Percentiles rank a stretch among this genome's conserved stretches.
Evolutionary conservation across 2,329 filamentous ascomycete species (phyloP).

Genomic region (Trichoderma breve): DNA sequence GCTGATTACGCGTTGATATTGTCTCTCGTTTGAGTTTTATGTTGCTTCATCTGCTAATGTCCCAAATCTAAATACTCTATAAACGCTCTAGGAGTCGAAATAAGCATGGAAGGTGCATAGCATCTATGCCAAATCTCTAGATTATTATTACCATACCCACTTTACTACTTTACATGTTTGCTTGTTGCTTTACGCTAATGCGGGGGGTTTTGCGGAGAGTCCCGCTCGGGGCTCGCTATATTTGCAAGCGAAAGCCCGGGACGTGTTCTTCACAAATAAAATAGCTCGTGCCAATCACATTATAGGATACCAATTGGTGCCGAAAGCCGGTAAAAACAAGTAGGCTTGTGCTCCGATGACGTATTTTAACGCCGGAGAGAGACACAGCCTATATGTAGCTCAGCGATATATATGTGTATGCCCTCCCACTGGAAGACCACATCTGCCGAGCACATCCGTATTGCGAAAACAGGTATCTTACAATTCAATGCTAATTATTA

Average conservation of each 20-base stretch:
- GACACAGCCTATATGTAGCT: no score
- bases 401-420: not conserved
- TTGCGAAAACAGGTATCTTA: no score
- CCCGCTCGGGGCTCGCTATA: not conserved
- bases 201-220: not conserved
- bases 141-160: not conserved
- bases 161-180: not conserved
- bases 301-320: not conserved
- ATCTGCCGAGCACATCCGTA: no score
- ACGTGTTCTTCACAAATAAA: not conserved
- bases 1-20: no score
- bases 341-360: not conserved
- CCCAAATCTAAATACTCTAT: no score
- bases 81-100: no score
- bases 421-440: no score
- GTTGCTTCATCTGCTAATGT: no score
- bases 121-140: not conserved
- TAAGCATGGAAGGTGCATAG: no score
- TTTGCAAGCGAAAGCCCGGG: not conserved
- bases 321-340: not conserved
- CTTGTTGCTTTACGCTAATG: not conserved
- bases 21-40: no score
- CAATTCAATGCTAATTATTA: no score
- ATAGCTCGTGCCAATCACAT: not conserved
- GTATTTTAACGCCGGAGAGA: not conserved